Base-by-base conservation (phyloP, 306 rosid species). In the Citrullus mucosospermus region DNA sequence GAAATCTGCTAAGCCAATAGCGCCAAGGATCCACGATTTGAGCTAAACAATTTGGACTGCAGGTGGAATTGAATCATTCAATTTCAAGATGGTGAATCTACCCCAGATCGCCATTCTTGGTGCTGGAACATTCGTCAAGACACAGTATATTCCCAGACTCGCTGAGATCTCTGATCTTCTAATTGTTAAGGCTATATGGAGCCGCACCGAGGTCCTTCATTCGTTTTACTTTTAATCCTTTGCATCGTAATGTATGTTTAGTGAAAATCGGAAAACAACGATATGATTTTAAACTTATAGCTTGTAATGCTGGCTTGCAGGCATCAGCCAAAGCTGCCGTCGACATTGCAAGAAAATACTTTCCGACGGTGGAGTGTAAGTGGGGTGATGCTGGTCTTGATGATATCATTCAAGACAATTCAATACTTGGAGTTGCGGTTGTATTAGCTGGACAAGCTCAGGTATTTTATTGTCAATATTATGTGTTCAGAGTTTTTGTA, bases 361-460 rank as follows among this genome's bases (percentile, higher is more conserved):
- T 89, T 43, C 77, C 89, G 4, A 87, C 74, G 30, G 91, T 89
- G 4, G 90, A 90, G 36, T 85, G 88, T 82, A 94, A 89, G 68
- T 94, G 88, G 91, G 97, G 96, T 55, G 94, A 89, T 84, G 54
- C 78, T 30, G 98, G 96, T 74, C 89, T 94, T 53, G 79, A 89
- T 41, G 92, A 92, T 36, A 90, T 94, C 61, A 65, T 82, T 72
- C 86, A 83, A 44, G 97, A 94, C 81, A 51, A 30, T 61, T 92
- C 93, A 28, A 86, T 94, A 0, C 43, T 81, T 71, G 97, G 97
- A 15, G 98, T 94, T 79, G 87, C 93, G n/a, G 96, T 94, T 34
- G 97, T 90, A 75, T 86, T 94, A 83, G 96, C 98, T 81, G 97
- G 92, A 48, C 98, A 94, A 86, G 82, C 84, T 81, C 98, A 94